Conservation (phyloP, 768 basidiomycete genomes). For the Tulasnella calospora region DNA sequence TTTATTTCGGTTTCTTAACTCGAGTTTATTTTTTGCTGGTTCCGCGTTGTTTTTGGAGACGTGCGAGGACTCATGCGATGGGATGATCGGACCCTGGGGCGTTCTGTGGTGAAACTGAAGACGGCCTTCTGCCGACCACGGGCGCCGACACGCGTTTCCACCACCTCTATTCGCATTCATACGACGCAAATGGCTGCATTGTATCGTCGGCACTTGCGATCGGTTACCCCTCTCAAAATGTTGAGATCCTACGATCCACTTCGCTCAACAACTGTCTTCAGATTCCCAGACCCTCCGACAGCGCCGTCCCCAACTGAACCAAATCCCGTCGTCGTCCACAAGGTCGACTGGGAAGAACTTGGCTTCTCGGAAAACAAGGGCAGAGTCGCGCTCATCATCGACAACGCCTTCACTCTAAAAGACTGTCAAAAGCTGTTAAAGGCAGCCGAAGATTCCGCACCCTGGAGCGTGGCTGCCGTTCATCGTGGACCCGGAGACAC, state of each 20-base stretch:
- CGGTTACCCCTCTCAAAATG: not conserved
- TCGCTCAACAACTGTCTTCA: not conserved
- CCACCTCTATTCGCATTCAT: too few relatives aligned
- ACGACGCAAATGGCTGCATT: not conserved
- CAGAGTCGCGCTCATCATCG: slow-evolving; percentile 24
- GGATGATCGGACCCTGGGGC: not conserved
- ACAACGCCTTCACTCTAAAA: slow-evolving; percentile 25
- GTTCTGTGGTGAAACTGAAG: too few relatives aligned
- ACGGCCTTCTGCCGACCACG: too few relatives aligned
- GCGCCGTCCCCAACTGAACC: not conserved
- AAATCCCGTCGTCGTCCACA: slow-evolving; percentile 20
- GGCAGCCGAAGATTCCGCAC: slow-evolving; percentile 10
- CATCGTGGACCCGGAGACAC: not conserved
- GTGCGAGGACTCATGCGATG: not conserved
- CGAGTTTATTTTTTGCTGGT: not conserved
- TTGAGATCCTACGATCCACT: not conserved
- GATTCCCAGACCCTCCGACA: not conserved
- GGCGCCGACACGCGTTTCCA: too few relatives aligned
- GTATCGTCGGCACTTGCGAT: not conserved
- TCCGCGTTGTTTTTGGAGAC: not conserved
- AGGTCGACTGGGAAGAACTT: slow-evolving; percentile 20
- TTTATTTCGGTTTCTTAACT: not conserved
- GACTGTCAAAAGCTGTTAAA: slow-evolving; percentile 21
- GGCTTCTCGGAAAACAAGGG: slow-evolving; percentile 23
- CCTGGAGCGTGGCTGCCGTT: slow-evolving; percentile 18